Evolutionary conservation across 805 yeast species (phyloP), one percentile per base, ranked within the genome.

Genomic region (Candida ficus): DNA sequence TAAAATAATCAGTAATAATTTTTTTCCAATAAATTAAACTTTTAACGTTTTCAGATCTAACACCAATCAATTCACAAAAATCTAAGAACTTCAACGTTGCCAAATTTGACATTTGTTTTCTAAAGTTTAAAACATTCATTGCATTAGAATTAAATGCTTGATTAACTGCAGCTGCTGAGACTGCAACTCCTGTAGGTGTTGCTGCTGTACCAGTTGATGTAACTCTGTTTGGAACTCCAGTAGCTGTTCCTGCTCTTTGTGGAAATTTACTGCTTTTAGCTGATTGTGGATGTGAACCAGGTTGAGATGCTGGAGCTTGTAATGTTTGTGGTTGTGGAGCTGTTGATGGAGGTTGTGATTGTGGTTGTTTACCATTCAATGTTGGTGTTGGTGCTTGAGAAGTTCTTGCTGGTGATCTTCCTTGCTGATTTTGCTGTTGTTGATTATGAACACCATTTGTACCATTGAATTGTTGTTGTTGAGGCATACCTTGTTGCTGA

Each of bases 51-150:
- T 69, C 75, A 7, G 68, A 62, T 4, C 69, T 60, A 10, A 62
- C 61, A 39, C 75, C 63, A 16, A 76, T 52, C 30, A 64, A 52
- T 44, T 76, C 80, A 31, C 75, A 64, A 25, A 74, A 64, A 33
- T 73, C 78, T 47, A 75, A 58, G 11, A 77, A 57, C 39, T 75
- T 65, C 38, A 75, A 56, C 7, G 76, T 64, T 1, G 81, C 81
- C 29, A 70, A 63, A 40, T 75, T 71, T 1, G 78, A 68, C 21
- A 71, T 60, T 34, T 64, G 63, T 43, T 64, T 65, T 42, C 71
- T 59, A 29, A 54, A 61, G 22, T 59, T 54, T 26, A 56, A 37
- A 33, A 41, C 41, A 45, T 42, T 51, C 37, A 41, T 37, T 9
- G 47, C 35, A 39, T 42, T 37, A 9, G 43, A 12, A 28, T 38